Conservation (phyloP, 2,329 filamentous ascomycete species). For the Penicillium polonicum region DNA sequence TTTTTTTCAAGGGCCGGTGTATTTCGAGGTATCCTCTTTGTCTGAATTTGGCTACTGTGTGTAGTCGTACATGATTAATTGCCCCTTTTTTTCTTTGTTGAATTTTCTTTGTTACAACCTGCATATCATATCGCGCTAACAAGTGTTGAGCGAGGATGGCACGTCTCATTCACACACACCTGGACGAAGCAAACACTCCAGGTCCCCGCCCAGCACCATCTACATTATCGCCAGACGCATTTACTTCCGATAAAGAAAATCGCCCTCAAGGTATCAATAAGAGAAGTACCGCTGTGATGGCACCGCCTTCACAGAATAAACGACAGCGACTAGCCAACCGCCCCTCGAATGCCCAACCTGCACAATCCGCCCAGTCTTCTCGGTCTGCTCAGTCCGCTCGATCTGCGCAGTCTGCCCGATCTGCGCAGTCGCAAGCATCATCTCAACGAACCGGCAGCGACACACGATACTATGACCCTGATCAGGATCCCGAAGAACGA, state of each 20-base stretch:
- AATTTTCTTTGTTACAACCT: slow-evolving; percentile 1
- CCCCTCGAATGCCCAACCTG: slow-evolving; percentile 25
- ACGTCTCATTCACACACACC: slow-evolving; percentile 18
- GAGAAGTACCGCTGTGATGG: slow-evolving; percentile 23
- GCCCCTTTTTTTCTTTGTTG: not conserved
- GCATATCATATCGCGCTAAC: slow-evolving; percentile 15
- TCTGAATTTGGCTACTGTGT: not conserved
- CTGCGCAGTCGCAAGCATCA: slow-evolving; percentile 19
- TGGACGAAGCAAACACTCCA: slow-evolving; percentile 13
- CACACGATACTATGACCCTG: slow-evolving; percentile 69
- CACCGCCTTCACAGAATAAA: slow-evolving; percentile 37
- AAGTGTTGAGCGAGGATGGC: slow-evolving; percentile 31
- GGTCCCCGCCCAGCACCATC: slow-evolving; percentile 29
- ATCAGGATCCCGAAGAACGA: slow-evolving; percentile 74
- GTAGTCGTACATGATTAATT: not conserved
- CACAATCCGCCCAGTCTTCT: not conserved
- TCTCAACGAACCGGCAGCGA: slow-evolving; percentile 38
- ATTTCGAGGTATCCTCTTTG: not conserved
- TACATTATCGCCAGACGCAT: slow-evolving; percentile 33
- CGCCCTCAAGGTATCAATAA: slow-evolving; percentile 42
- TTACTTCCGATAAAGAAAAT: slow-evolving; percentile 54
- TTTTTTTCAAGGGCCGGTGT: not conserved
- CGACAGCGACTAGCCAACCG: slow-evolving; percentile 46
- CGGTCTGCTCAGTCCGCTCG: not conserved
- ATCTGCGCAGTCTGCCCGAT: slow-evolving; percentile 5